These are phyloP conservation scores for Gloeopeniophorella convolvens DNA, from an alignment of 768 basidiomycete species.

Conservation along the genomic window DNA sequence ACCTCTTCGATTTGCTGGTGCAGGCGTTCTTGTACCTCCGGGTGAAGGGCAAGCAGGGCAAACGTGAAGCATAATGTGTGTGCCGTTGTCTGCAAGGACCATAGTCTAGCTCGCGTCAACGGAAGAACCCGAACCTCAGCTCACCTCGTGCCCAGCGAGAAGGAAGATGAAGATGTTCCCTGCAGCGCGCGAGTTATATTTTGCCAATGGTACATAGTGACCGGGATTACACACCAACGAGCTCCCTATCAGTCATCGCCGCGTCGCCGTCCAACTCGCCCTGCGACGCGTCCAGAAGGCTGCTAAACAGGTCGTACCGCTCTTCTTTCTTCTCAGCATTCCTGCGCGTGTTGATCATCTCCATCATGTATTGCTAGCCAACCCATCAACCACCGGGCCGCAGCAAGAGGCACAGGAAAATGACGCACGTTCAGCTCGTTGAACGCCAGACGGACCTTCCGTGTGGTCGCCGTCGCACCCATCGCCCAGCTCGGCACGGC, in stretches of 20 bases:
- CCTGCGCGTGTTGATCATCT: conserved; percentile 23
- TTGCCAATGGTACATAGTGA: neutral
- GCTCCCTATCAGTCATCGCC: conserved; percentile 22
- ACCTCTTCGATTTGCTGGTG: conserved; percentile 31
- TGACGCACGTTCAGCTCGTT: conserved; percentile 36
- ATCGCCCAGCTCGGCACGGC: conserved; percentile 36
- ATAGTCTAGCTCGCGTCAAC: neutral
- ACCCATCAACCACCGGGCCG: neutral
- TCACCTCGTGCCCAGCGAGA: conserved; percentile 31
- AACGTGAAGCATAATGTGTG: conserved; percentile 35
- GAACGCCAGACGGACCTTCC: conserved; percentile 33
- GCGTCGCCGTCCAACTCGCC: conserved; percentile 12
- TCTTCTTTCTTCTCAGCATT: conserved; percentile 18
- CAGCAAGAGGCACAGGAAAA: neutral
- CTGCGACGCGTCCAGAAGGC: conserved; percentile 21
- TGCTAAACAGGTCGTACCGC: conserved; percentile 25
- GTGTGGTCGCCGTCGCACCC: conserved; percentile 30
- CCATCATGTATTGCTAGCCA: conserved; percentile 24
- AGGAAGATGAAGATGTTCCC: conserved; percentile 30
- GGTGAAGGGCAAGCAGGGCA: conserved; percentile 37
- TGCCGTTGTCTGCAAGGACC: conserved; percentile 30
- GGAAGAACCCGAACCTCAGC: neutral
- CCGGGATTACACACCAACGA: conserved; percentile 12
- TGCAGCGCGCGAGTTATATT: neutral
- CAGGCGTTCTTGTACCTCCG: conserved; percentile 36